Conservation (phyloP, 179 eudicot genomes). For the Amaranthus tricolor region DNA sequence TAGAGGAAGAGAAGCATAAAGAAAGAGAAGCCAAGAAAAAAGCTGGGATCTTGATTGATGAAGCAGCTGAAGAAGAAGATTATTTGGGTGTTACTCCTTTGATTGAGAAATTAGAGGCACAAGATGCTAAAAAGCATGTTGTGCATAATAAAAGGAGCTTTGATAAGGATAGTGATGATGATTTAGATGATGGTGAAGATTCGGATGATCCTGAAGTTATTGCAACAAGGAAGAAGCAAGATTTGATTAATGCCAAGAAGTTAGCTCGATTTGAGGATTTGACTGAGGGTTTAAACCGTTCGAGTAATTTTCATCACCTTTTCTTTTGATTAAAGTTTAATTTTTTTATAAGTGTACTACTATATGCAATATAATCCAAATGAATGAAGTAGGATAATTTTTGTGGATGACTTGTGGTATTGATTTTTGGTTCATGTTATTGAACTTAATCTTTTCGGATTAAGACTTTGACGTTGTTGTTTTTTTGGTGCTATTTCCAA, state of each 20-base stretch:
- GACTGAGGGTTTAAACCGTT: conserved; percentile 35
- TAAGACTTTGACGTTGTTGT: neutral
- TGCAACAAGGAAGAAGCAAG: conserved; percentile 34
- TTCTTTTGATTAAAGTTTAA: neutral
- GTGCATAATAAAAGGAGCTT: conserved; percentile 17
- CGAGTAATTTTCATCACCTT: conserved; percentile 39
- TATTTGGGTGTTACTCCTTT: conserved; percentile 61
- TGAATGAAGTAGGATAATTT: neutral
- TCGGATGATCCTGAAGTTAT: conserved; percentile 29
- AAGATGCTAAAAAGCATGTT: conserved; percentile 20
- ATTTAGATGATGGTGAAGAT: conserved; percentile 64
- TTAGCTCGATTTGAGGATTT: conserved; percentile 50
- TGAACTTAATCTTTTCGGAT: too few relatives aligned
- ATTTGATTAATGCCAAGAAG: conserved; percentile 44
- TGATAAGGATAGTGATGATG: conserved; percentile 33
- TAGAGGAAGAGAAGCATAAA: conserved; percentile 39
- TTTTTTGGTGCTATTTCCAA: neutral
- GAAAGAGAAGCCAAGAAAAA: conserved; percentile 56
- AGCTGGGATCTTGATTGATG: conserved; percentile 53
- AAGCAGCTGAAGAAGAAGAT: conserved; percentile 61
- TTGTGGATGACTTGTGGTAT: too few relatives aligned
- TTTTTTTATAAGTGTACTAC: neutral
- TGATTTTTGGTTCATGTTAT: too few relatives aligned
- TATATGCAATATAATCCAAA: neutral
- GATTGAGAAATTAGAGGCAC: conserved; percentile 68